Conservation (phyloP, 805 yeast genomes). For the Teunomyces gatunensis region DNA sequence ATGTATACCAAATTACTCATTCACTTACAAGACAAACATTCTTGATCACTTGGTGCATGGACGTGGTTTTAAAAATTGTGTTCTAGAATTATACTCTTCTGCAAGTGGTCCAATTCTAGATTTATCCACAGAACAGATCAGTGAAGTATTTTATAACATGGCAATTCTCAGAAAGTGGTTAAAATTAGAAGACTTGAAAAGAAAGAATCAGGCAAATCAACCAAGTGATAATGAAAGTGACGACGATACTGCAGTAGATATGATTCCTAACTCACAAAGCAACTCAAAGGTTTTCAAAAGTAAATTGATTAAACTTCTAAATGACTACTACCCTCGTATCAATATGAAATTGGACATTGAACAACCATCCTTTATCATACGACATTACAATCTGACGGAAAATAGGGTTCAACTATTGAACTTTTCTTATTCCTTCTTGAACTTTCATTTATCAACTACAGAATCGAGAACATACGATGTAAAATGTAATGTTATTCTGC, state of each 20-base stretch:
- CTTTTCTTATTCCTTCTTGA: conserved; percentile 33
- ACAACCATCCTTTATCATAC: conserved; percentile 30
- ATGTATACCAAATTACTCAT: conserved; percentile 33
- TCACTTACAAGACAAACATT: conserved; percentile 35
- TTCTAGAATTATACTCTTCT: conserved; percentile 36
- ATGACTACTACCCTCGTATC: conserved; percentile 32
- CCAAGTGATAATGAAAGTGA: not conserved
- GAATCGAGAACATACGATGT: conserved; percentile 30
- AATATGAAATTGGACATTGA: conserved; percentile 27
- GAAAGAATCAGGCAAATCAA: not conserved
- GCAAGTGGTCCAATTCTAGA: conserved; percentile 40
- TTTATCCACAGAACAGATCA: conserved; percentile 29
- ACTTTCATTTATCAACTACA: conserved; percentile 32
- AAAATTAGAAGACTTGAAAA: conserved; percentile 17
- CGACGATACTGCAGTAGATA: conserved; percentile 3
- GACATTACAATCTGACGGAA: conserved; percentile 17
- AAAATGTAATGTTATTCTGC: conserved; percentile 33
- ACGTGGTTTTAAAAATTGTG: conserved; percentile 35
- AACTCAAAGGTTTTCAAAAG: conserved; percentile 15
- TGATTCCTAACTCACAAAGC: not conserved
- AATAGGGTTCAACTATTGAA: conserved; percentile 24
- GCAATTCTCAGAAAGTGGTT: conserved; percentile 27
- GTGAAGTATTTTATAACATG: conserved; percentile 33
- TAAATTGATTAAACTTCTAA: conserved; percentile 13
- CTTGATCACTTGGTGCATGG: conserved; percentile 32